phyloP scores from a whole-genome alignment of 2,329 filamentous ascomycete genomes.

The Daldinia sp. region DNA sequence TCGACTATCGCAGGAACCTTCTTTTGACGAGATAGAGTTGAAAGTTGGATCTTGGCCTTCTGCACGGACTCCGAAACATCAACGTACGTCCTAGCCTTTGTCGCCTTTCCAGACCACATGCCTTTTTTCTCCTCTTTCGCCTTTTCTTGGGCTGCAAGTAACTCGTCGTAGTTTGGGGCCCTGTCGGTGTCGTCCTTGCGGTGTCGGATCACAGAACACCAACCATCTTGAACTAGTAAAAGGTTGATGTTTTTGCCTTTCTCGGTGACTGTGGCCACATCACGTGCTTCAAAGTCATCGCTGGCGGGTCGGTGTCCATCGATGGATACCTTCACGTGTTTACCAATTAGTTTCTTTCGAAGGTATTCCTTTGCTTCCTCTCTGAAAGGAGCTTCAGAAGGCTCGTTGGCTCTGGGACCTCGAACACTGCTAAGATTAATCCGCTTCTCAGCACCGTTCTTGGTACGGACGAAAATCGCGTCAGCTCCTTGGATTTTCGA shows the following conservation, averaged over 20 bases:
- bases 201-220: conserved; percentile 93
- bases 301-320: conserved; percentile 90
- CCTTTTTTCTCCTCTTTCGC: conserved; percentile 91
- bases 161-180: conserved; percentile 91
- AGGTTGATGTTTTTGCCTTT: conserved; percentile 89
- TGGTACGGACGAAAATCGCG: conserved; percentile 85
- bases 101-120: conserved; percentile 91
- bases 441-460: conserved; percentile 85
- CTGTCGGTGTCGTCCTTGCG: conserved; percentile 93
- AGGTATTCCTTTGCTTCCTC: conserved; percentile 97
- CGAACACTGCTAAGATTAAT: conserved; percentile 92
- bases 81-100: conserved; percentile 81
- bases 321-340: conserved; percentile 88
- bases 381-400: conserved; percentile 85
- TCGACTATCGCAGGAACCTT: conserved; percentile 93
- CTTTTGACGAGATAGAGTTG: conserved; percentile 87
- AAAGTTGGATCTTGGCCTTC: conserved; percentile 93
- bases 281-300: conserved; percentile 91
- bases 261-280: conserved; percentile 87
- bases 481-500: conserved; percentile 88
- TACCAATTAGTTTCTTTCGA: conserved; percentile 92
- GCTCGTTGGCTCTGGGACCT: conserved; percentile 88
- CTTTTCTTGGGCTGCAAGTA: conserved; percentile 79
- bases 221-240: conserved; percentile 87
- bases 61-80: conserved; percentile 93